Evolutionary conservation across 768 basidiomycete genomes (phyloP), one percentile per base, ranked within the genome.

Genomic region (Sutorius australiensis): DNA sequence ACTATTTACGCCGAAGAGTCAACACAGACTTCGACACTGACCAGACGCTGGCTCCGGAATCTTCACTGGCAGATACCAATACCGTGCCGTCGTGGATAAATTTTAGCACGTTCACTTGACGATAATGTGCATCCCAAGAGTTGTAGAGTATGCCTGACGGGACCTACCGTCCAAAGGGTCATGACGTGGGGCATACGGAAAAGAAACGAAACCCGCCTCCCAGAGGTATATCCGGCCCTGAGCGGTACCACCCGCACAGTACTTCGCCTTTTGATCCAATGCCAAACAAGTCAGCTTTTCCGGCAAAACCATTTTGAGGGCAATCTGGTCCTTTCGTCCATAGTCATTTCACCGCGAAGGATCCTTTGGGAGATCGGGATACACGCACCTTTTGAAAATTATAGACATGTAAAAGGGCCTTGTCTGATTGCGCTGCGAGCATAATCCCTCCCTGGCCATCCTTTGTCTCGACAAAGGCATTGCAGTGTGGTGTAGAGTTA

Each of bases 111-210:
- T 82, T 89, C 48, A 98, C 80, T 65, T 84, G 79, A 53, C 95
- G 89, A 73, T 98, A 99, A 69, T 98, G 95, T 16, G 95, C 95
- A 55, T 98, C 95, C 84, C 94, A 94, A 0, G 89, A 81, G 60
- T 87, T 84, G 75, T 85, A 92, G 42, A 98, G 74, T 48, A 95
- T 85, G n/a, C 95, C 95, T n/a, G 95, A 97, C 10, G 88, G 77
- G 59, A 92, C 77, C 93, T 97, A 72, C 54, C 67, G 19, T 58
- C 64, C 53, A 48, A 54, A 50, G 37, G 19, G 61, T 68, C 56
- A 69, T 36, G 48, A 45, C 34, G 13, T 3, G 28, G 16, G 43
- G 6, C 43, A 53, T 10, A 16, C 16, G 8, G 44, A 19, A n/a
- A 40, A n/a, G 53, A 17, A 51, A 42, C 5, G 10, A 28, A 51